Conservation (phyloP, 176 grass and related monocot genomes). For the Zizania latifolia region DNA sequence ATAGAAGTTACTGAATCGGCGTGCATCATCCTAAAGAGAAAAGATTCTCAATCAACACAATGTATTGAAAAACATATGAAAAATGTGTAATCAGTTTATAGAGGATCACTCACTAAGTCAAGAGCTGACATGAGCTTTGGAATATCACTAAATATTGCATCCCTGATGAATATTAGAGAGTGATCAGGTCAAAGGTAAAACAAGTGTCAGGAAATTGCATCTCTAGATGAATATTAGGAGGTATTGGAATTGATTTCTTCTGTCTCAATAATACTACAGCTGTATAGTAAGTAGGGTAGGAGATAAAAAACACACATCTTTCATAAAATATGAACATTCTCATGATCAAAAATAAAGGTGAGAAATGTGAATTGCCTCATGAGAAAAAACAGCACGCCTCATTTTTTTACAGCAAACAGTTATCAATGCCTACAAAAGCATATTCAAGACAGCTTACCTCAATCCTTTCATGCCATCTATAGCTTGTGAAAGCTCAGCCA, state of each 20-base stretch:
- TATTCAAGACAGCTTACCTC: constrained; percentile 38
- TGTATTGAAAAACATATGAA: constrained; percentile 14
- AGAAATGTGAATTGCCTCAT: background rate
- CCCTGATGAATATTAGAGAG: constrained; percentile 49
- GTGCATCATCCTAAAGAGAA: constrained; percentile 56
- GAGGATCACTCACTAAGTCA: constrained; percentile 53
- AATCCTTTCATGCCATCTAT: constrained; percentile 51
- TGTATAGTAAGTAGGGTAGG: background rate
- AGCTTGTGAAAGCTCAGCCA: constrained; percentile 54
- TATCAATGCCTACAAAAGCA: constrained; percentile 7
- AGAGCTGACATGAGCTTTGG: constrained; percentile 66
- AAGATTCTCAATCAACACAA: constrained; percentile 24
- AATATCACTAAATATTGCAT: constrained; percentile 57
- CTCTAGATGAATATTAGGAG: background rate
- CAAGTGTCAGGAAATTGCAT: background rate
- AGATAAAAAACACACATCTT: background rate
- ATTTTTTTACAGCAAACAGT: background rate
- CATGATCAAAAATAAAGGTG: background rate
- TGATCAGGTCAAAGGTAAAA: constrained; percentile 22
- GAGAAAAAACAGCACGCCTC: background rate
- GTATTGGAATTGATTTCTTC: background rate
- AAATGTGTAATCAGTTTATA: constrained; percentile 18
- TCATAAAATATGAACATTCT: too few species aligned
- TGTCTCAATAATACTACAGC: too few species aligned
- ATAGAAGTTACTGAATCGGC: constrained; percentile 74